Evolutionary conservation across 305 asterid species (phyloP).

Genomic region (Rubia peregrina): DNA sequence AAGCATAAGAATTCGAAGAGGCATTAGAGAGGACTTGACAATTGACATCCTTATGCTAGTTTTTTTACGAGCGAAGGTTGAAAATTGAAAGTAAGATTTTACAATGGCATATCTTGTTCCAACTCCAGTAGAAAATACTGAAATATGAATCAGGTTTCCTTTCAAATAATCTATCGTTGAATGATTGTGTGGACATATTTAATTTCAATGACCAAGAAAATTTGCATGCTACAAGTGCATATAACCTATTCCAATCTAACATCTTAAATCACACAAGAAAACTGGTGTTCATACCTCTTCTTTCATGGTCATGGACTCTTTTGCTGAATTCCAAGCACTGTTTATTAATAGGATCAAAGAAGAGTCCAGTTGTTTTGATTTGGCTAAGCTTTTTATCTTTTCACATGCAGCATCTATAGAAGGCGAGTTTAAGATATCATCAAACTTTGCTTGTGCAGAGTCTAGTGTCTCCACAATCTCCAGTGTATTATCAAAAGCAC

Average conservation of each 20-base stretch:
- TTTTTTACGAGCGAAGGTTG: not conserved
- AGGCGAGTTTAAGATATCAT: constrained; percentile 71
- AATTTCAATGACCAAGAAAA: not conserved
- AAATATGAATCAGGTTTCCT: not conserved
- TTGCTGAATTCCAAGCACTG: constrained; percentile 90
- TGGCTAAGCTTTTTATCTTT: constrained; percentile 78
- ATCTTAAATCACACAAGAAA: not conserved
- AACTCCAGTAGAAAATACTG: not conserved
- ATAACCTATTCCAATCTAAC: not conserved
- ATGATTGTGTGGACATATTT: not conserved
- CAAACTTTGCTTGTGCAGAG: constrained; percentile 80
- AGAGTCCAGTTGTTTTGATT: constrained; percentile 83
- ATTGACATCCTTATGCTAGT: not conserved
- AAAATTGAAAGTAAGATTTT: not conserved
- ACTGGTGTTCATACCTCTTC: constrained; percentile 47
- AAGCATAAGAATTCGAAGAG: not conserved
- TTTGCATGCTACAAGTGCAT: not conserved
- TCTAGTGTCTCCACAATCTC: constrained; percentile 78
- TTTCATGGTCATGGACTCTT: constrained; percentile 71
- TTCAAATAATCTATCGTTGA: not conserved
- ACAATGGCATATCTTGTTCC: not conserved
- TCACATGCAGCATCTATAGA: constrained; percentile 85
- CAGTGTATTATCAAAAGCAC: constrained; percentile 92
- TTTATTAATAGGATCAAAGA: constrained; percentile 82
- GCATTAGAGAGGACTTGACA: not conserved